A percentile compares a stretch with the other conserved stretches of the same genome.
These are phyloP conservation scores for Pilobolus umbonatus DNA, from an alignment of 192 early-diverging fungal species.

Conservation along the genomic window DNA sequence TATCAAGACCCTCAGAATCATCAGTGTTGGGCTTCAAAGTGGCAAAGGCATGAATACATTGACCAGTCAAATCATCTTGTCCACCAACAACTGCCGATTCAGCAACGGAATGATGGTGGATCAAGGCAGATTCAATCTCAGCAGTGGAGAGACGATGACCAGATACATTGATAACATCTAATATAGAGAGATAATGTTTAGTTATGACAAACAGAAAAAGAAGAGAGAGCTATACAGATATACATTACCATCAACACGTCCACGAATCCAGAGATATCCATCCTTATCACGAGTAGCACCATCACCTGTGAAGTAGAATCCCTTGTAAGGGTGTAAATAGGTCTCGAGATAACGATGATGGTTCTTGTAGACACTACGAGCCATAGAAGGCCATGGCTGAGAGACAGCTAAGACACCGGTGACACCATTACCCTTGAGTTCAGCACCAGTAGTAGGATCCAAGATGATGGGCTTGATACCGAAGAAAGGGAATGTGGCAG, in stretches of 20 bases:
- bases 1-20: slow-evolving; percentile 41
- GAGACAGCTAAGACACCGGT: slow-evolving; percentile 88
- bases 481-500: slow-evolving; percentile 95
- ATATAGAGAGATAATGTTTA: neutral
- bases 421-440: slow-evolving; percentile 75
- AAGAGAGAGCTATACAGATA: neutral
- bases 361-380: slow-evolving; percentile 89
- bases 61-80: slow-evolving; percentile 84
- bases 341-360: slow-evolving; percentile 91
- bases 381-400: slow-evolving; percentile 87
- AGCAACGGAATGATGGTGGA: slow-evolving; percentile 73
- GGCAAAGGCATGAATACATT: slow-evolving; percentile 84
- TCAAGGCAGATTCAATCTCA: slow-evolving; percentile 90
- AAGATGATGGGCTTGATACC: slow-evolving; percentile 85
- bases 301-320: slow-evolving; percentile 96
- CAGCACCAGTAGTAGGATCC: slow-evolving; percentile 79
- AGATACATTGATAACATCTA: slow-evolving; percentile 90
- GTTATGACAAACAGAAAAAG: neutral
- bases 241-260: slow-evolving; percentile 59
- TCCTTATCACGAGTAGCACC: slow-evolving; percentile 87
- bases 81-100: slow-evolving; percentile 91
- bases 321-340: slow-evolving; percentile 84
- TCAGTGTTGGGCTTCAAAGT: slow-evolving; percentile 60
- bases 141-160: slow-evolving; percentile 93
- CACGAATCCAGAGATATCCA: slow-evolving; percentile 94